phyloP scores from a whole-genome alignment of 352 stramenopile species.

The Elongisporangium undulatum region DNA sequence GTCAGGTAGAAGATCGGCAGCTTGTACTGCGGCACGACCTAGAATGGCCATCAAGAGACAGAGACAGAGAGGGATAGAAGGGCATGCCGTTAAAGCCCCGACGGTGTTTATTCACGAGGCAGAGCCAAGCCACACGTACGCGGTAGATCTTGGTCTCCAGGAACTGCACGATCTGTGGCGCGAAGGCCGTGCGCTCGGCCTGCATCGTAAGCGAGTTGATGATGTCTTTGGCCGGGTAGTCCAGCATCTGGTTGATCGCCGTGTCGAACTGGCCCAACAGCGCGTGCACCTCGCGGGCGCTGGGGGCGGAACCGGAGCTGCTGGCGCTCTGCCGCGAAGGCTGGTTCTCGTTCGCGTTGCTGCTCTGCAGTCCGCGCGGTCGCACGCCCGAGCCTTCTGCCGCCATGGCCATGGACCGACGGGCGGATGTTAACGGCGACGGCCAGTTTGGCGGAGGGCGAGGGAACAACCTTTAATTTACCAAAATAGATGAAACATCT shows the following conservation, averaged over 20 bases:
- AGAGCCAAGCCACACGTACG: constrained; percentile 31
- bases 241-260: constrained; percentile 84
- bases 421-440: neutral
- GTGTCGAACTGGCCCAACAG: constrained; percentile 75
- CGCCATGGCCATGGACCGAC: neutral
- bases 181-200: constrained; percentile 68
- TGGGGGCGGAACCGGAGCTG: constrained; percentile 1
- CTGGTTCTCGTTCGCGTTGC: neutral
- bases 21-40: constrained; percentile 79
- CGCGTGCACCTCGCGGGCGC: constrained; percentile 39
- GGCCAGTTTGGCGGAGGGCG: neutral
- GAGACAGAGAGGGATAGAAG: constrained; percentile 11
- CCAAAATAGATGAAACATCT: neutral
- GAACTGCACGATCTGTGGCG: constrained; percentile 83
- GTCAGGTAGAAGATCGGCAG: constrained; percentile 89
- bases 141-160: constrained; percentile 87
- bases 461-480: neutral
- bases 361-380: neutral
- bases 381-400: neutral
- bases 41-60: constrained; percentile 7
- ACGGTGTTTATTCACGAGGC: neutral
- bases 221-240: constrained; percentile 86
- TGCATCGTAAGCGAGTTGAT: constrained; percentile 89
- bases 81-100: neutral
- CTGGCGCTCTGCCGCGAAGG: neutral